These are phyloP conservation scores for Cyclotella choctawhatcheeana DNA, from an alignment of 108 stramenopile species.

Conservation along the genomic window DNA sequence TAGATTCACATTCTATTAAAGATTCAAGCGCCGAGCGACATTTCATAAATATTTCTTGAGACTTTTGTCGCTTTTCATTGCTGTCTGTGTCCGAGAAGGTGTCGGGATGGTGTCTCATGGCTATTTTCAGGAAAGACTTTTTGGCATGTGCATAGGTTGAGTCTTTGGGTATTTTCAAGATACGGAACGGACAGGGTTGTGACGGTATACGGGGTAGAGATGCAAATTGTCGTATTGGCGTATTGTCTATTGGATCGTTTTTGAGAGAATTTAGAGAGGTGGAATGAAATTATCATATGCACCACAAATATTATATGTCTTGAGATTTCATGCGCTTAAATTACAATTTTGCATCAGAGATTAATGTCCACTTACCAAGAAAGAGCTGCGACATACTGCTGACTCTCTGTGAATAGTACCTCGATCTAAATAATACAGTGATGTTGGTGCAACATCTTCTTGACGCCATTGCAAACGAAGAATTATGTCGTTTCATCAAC, in stretches of 20 bases:
- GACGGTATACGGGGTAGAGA: conserved; percentile 9
- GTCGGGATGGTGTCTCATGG: conserved; percentile 88
- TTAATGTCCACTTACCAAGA: no score
- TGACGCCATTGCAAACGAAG: no score
- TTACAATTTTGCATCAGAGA: no score
- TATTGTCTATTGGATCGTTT: background rate
- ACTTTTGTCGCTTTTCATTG: conserved; percentile 37
- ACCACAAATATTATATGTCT: background rate
- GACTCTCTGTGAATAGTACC: no score
- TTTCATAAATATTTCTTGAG: conserved; percentile 69
- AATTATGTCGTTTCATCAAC: no score
- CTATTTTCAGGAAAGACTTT: conserved; percentile 80
- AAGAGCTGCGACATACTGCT: no score
- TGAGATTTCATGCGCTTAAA: no score
- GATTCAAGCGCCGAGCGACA: conserved; percentile 74
- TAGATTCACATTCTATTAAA: conserved; percentile 65
- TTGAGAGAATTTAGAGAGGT: no score
- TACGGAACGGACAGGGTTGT: conserved; percentile 56
- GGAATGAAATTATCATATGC: no score
- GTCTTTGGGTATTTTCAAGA: conserved; percentile 56
- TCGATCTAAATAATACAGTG: no score
- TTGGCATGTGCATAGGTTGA: conserved; percentile 70
- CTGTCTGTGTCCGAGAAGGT: conserved; percentile 32
- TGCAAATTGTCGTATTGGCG: background rate
- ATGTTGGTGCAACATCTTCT: no score